phyloP scores from a whole-genome alignment of 2,329 filamentous ascomycete species.

The Aspergillus brasiliensis region DNA sequence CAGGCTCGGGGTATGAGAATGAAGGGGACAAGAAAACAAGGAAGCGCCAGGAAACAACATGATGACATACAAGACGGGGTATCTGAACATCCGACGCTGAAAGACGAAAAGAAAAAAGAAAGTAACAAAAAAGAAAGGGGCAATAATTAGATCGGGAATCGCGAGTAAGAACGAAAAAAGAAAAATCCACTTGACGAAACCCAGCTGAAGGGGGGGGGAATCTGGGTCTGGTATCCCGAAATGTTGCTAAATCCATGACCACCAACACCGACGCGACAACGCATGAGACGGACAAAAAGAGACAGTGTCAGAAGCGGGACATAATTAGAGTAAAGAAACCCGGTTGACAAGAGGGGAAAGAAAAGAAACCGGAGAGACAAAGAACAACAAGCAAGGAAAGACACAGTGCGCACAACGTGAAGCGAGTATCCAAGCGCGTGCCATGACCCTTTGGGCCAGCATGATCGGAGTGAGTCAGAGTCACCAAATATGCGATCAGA shows the following conservation, averaged over 20 bases:
- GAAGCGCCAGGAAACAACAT: neutral
- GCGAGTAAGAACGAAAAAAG: conserved; percentile 4
- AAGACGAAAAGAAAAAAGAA: conserved; percentile 11
- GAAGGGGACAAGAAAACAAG: neutral
- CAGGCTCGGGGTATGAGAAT: conserved; percentile 26
- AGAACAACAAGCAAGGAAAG: conserved; percentile 4
- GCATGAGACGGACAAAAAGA: conserved; percentile 13
- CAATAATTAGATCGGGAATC: neutral
- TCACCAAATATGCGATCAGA: too few species aligned
- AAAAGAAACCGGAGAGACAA: conserved; percentile 5
- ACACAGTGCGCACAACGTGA: conserved; percentile 1
- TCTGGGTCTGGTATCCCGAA: conserved; percentile 14
- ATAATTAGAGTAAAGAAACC: conserved; percentile 7
- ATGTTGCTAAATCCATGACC: conserved; percentile 3
- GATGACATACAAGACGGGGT: conserved; percentile 24
- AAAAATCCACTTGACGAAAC: neutral
- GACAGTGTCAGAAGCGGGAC: too few species aligned
- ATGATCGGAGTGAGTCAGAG: conserved; percentile 12
- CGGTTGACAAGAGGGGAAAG: neutral
- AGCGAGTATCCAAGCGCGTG: conserved; percentile 10
- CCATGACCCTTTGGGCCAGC: conserved; percentile 8
- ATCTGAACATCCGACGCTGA: conserved; percentile 20
- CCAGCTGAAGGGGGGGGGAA: neutral
- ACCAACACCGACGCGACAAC: conserved; percentile 17
- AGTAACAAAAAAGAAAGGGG: conserved; percentile 11